These are phyloP conservation scores for Teratosphaeria nubilosa DNA, from an alignment of 2,329 filamentous ascomycete species.

Conservation along the genomic window DNA sequence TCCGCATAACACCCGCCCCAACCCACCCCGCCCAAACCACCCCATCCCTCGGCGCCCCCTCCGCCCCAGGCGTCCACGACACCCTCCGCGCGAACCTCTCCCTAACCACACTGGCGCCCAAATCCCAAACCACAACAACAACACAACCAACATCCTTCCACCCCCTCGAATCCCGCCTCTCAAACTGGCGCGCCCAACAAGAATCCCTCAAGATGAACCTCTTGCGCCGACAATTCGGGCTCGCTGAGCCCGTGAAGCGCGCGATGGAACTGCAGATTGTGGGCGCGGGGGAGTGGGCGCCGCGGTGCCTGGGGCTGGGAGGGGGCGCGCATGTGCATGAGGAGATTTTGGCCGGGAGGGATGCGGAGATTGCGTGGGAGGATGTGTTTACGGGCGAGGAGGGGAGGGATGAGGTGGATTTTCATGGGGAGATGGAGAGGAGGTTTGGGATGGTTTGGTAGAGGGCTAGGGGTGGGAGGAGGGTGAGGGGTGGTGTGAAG, in stretches of 20 bases:
- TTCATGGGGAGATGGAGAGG: conserved; percentile 91
- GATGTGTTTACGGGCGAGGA: conserved; percentile 77
- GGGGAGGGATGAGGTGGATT: conserved; percentile 53
- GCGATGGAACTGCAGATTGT: conserved; percentile 94
- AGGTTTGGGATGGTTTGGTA: conserved; percentile 68
- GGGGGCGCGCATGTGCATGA: conserved; percentile 61
- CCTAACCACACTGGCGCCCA: conserved; percentile 39
- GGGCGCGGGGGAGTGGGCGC: conserved; percentile 68
- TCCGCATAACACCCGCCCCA: conserved; percentile 74
- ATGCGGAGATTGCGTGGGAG: conserved; percentile 77
- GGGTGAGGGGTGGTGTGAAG: neutral
- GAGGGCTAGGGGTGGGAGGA: neutral
- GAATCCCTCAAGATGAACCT: conserved; percentile 79
- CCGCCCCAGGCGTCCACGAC: conserved; percentile 87
- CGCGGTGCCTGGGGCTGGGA: conserved; percentile 55
- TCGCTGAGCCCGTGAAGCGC: conserved; percentile 82
- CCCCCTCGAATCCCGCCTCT: conserved; percentile 83
- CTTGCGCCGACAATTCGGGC: conserved; percentile 77
- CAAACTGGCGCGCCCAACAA: conserved; percentile 83
- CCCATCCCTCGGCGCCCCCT: conserved; percentile 59
- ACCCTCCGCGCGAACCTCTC: conserved; percentile 77
- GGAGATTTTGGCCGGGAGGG: conserved; percentile 75
- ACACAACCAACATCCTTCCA: conserved; percentile 56
- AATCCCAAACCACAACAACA: conserved; percentile 36
- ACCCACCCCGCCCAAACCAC: conserved; percentile 47